Conservation (phyloP, 495 filamentous ascomycete species). For the Podospora didyma region DNA sequence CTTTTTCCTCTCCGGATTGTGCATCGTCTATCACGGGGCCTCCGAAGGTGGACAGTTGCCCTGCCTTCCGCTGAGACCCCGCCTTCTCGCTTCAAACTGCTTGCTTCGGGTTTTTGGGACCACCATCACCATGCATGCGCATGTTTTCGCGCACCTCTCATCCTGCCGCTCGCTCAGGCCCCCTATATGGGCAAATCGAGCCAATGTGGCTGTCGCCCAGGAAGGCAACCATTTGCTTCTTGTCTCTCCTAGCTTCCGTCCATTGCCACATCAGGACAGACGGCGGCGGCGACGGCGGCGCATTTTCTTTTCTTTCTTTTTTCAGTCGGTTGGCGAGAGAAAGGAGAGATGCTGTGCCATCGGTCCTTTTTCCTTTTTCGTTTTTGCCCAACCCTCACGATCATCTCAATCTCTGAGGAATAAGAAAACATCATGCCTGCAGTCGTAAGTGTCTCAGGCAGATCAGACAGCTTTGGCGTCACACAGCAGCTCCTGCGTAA, state of each 20-base stretch:
- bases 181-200: background rate
- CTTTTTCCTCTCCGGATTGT: no score
- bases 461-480: no score
- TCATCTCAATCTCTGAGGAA: no score
- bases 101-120: background rate
- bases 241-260: background rate
- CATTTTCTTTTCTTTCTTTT: background rate
- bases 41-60: no score
- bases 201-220: background rate
- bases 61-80: background rate
- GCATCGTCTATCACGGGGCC: no score
- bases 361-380: background rate
- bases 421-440: no score
- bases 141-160: background rate
- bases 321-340: background rate
- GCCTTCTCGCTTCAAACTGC: background rate
- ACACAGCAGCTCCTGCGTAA: no score
- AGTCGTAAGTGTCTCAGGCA: no score
- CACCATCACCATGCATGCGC: background rate
- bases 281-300: background rate
- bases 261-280: background rate
- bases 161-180: slow-evolving; percentile 2
- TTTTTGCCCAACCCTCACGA: background rate
- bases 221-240: no score
- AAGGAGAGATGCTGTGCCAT: background rate